Conservation (phyloP, 1,139 yeast species). For the Blastobotrys niveus region DNA sequence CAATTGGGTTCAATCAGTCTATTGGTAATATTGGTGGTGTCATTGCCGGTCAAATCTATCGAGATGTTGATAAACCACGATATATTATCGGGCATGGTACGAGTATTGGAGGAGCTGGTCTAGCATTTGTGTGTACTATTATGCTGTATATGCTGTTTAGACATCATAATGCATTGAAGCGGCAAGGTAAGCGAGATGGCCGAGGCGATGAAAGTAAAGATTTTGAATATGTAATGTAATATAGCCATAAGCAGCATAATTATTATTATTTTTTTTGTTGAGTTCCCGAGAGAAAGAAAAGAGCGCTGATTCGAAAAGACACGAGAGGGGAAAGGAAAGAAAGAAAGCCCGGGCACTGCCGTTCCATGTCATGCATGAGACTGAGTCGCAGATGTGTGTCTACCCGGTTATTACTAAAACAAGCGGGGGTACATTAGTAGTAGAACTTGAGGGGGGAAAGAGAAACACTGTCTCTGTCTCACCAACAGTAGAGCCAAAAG, state of each 20-base stretch:
- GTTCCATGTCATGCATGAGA: too few species aligned
- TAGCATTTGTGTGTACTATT: constrained; percentile 3
- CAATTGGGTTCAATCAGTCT: constrained; percentile 41
- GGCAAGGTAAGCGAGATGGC: background rate
- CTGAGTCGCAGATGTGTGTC: too few species aligned
- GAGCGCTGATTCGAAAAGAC: too few species aligned
- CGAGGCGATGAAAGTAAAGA: constrained; percentile 7
- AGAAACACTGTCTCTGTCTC: too few species aligned
- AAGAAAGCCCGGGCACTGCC: too few species aligned
- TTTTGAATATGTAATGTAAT: constrained; percentile 4
- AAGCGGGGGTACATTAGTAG: too few species aligned
- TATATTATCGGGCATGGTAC: constrained; percentile 33
- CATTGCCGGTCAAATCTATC: constrained; percentile 37
- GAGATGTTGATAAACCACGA: constrained; percentile 33
- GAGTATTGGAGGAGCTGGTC: constrained; percentile 7
- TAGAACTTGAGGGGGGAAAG: too few species aligned
- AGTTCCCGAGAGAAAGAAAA: too few species aligned
- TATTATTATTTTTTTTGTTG: background rate
- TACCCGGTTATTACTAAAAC: too few species aligned
- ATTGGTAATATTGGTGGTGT: constrained; percentile 42
- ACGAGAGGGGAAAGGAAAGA: too few species aligned
- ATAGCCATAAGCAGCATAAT: too few species aligned
- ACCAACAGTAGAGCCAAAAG: too few species aligned
- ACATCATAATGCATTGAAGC: background rate
- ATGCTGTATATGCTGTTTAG: background rate